Evolutionary conservation across 371 early-diverging fungal genomes (phyloP).

Genomic region (Circinella umbellata): DNA sequence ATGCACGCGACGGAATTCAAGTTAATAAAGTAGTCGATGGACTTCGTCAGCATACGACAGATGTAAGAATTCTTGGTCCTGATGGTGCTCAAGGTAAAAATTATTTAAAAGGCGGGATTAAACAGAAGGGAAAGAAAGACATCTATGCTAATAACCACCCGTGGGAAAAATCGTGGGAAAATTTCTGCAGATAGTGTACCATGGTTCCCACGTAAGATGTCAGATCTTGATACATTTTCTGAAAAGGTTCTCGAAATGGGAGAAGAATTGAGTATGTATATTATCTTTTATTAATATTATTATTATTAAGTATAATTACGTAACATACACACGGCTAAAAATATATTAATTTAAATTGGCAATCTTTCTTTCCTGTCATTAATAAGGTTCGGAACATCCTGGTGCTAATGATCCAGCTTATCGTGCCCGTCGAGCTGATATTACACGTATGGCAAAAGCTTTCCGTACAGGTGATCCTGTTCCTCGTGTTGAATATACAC

Average conservation of each 20-base stretch:
- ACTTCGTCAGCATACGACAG: conserved; percentile 64
- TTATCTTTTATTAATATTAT: neutral
- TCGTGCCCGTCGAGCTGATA: conserved; percentile 85
- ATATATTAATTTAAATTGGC: no score
- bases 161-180: conserved; percentile 25
- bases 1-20: conserved; percentile 59
- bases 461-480: conserved; percentile 84
- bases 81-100: conserved; percentile 9
- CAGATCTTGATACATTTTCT: conserved; percentile 93
- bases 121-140: neutral
- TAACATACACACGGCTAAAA: no score
- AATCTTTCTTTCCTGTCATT: neutral
- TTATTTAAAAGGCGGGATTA: neutral
- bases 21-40: conserved; percentile 64
- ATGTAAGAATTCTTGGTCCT: conserved; percentile 60
- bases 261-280: conserved; percentile 71
- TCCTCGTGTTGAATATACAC: conserved; percentile 88
- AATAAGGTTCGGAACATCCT: conserved; percentile 87
- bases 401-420: conserved; percentile 91
- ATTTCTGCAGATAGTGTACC: conserved; percentile 58
- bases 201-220: conserved; percentile 95
- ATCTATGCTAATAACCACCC: neutral
- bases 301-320: no score
- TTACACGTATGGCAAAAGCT: conserved; percentile 85
- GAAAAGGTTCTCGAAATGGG: conserved; percentile 94